Percentiles rank a stretch among this genome's conserved stretches.
Conservation (phyloP, 768 basidiomycete species). For the Hericium rajendrae region DNA sequence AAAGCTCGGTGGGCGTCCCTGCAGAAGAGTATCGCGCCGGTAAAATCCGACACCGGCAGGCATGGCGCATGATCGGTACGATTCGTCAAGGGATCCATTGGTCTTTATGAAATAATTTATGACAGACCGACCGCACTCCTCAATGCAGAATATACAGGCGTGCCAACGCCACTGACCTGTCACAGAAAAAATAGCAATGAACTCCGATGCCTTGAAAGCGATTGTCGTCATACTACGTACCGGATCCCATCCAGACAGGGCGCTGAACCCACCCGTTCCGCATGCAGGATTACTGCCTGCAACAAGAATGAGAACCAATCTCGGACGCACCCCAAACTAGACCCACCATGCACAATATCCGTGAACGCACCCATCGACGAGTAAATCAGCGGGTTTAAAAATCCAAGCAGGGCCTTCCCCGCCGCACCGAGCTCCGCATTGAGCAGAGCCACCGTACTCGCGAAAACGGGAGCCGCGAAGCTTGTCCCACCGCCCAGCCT, state of each 20-base stretch:
- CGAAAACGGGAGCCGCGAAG: conserved; percentile 25
- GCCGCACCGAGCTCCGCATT: conserved; percentile 23
- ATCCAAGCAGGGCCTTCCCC: conserved; percentile 16
- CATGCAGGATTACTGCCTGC: conserved; percentile 19
- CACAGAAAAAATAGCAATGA: background rate
- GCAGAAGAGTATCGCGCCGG: too few species aligned
- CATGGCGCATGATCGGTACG: too few species aligned
- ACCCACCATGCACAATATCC: background rate
- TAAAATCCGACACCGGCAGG: too few species aligned
- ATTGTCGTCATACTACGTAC: conserved; percentile 7
- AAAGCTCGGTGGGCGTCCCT: too few species aligned
- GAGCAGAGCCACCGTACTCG: conserved; percentile 23
- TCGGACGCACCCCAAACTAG: background rate
- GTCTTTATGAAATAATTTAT: too few species aligned
- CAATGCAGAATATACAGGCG: conserved; percentile 31
- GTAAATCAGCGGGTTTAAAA: conserved; percentile 16
- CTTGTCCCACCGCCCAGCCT: conserved; percentile 22
- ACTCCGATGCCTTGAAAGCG: background rate
- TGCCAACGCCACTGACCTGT: conserved; percentile 29
- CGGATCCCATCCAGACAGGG: conserved; percentile 22
- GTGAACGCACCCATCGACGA: conserved; percentile 1
- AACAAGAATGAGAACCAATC: background rate
- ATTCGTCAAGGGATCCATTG: too few species aligned
- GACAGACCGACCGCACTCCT: conserved; percentile 28
- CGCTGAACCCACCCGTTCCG: conserved; percentile 24